These are phyloP conservation scores for Marasmius tenuissimus DNA, from an alignment of 1,284 basidiomycete genomes.

Conservation along the genomic window DNA sequence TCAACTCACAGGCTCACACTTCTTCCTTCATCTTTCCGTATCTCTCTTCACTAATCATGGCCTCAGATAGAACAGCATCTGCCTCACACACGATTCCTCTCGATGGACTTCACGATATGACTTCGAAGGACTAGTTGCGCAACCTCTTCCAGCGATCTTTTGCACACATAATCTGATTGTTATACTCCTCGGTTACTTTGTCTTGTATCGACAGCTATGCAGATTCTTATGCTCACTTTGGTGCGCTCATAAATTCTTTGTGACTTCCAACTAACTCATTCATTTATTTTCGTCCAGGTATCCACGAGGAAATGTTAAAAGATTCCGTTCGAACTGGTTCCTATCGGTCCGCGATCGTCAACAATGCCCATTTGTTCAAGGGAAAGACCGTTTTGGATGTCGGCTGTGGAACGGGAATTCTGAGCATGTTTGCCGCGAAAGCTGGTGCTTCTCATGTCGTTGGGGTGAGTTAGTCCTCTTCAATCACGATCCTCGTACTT, in stretches of 20 bases:
- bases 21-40: not conserved
- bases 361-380: conserved; percentile 96
- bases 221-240: conserved; percentile 94
- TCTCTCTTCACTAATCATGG: not conserved
- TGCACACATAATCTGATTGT: conserved; percentile 24
- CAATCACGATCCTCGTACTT: not conserved
- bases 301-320: conserved; percentile 99
- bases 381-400: conserved; percentile 97
- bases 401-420: conserved; percentile 97
- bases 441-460: conserved; percentile 97
- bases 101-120: conserved; percentile 52
- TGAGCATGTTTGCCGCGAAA: conserved; percentile 99
- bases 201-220: conserved; percentile 62
- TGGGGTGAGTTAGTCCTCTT: conserved; percentile 57
- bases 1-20: not conserved
- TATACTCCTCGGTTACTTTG: not conserved
- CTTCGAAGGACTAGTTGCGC: conserved; percentile 81
- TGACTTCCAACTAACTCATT: not conserved
- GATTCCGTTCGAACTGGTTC: conserved; percentile 94
- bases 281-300: conserved; percentile 52
- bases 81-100: conserved; percentile 19
- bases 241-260: conserved; percentile 40
- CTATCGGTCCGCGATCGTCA: conserved; percentile 93
- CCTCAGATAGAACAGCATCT: conserved; percentile 7
- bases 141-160: conserved; percentile 25